A percentile compares a stretch with the other conserved stretches of the same genome.
Conservation (phyloP, 2,329 filamentous ascomycete genomes). For the Venturia asperata region DNA sequence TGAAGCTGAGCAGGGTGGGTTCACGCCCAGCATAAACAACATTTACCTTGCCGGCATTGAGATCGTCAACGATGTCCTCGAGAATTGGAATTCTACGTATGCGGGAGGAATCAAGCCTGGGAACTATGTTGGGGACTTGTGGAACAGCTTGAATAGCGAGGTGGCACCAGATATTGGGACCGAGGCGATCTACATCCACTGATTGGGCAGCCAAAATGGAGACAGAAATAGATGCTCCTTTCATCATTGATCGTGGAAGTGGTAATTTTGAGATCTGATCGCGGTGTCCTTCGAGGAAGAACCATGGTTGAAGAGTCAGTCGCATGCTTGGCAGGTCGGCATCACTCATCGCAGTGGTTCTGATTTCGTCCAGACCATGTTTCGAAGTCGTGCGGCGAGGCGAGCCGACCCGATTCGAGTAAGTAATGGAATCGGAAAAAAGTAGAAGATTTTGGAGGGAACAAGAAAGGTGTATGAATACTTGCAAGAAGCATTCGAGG, state of each 20-base stretch:
- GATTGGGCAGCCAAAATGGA: neutral
- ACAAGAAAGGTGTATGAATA: too few species aligned
- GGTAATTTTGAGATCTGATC: too few species aligned
- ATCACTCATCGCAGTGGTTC: too few species aligned
- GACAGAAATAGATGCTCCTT: neutral
- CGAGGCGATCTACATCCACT: neutral
- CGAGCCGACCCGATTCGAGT: too few species aligned
- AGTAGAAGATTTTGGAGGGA: too few species aligned
- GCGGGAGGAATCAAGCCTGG: constrained; percentile 48
- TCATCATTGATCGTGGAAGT: neutral
- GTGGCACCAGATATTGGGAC: constrained; percentile 4
- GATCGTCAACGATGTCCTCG: constrained; percentile 57
- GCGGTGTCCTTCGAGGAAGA: too few species aligned
- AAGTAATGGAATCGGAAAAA: too few species aligned
- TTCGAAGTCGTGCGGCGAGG: too few species aligned
- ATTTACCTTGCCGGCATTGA: constrained; percentile 59
- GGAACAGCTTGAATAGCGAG: neutral
- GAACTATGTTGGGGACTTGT: constrained; percentile 59
- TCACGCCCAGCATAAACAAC: constrained; percentile 56
- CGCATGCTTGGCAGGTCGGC: too few species aligned
- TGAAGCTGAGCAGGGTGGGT: constrained; percentile 53
- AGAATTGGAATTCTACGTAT: constrained; percentile 55
- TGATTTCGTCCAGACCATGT: too few species aligned
- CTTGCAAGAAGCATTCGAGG: too few species aligned
- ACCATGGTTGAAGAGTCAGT: too few species aligned